These are phyloP conservation scores for Boletus rex-veris DNA, from an alignment of 768 basidiomycete genomes.

Conservation along the genomic window DNA sequence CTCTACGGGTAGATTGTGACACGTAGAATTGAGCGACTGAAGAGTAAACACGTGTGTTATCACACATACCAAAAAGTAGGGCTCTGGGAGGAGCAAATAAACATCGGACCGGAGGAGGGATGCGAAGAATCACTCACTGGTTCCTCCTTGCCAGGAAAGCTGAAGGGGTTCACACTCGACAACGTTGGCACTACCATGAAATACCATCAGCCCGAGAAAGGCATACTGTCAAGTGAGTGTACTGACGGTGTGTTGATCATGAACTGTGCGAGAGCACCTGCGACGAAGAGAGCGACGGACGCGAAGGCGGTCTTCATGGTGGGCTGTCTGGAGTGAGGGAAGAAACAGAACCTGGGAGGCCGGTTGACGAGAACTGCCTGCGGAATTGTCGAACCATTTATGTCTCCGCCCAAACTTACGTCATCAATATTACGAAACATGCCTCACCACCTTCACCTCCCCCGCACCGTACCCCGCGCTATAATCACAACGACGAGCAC, in stretches of 20 bases:
- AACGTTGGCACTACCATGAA: slow-evolving; percentile 38
- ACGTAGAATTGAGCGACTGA: neutral
- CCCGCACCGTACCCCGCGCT: neutral
- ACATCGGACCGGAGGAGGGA: neutral
- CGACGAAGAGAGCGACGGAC: slow-evolving; percentile 40
- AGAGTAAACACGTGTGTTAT: neutral
- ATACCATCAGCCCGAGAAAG: neutral
- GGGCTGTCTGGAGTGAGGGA: slow-evolving; percentile 6
- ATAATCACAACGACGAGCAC: slow-evolving; percentile 11
- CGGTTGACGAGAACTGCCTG: neutral
- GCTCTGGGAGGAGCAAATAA: slow-evolving; percentile 36
- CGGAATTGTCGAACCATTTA: slow-evolving; percentile 22
- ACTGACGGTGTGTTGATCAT: slow-evolving; percentile 73
- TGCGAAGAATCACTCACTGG: slow-evolving; percentile 37
- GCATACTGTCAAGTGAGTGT: neutral
- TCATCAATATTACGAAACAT: neutral
- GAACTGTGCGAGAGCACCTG: slow-evolving; percentile 46
- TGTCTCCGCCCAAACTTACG: slow-evolving; percentile 32
- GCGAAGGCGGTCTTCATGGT: slow-evolving; percentile 47
- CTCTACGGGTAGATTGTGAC: slow-evolving; percentile 31
- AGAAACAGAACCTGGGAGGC: slow-evolving; percentile 3
- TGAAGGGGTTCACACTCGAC: slow-evolving; percentile 57
- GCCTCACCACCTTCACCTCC: too few relatives aligned
- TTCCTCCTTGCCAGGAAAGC: slow-evolving; percentile 56
- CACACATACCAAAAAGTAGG: slow-evolving; percentile 60